Base-by-base conservation (phyloP, 257 asterid species). In the Ilex aquifolium region DNA sequence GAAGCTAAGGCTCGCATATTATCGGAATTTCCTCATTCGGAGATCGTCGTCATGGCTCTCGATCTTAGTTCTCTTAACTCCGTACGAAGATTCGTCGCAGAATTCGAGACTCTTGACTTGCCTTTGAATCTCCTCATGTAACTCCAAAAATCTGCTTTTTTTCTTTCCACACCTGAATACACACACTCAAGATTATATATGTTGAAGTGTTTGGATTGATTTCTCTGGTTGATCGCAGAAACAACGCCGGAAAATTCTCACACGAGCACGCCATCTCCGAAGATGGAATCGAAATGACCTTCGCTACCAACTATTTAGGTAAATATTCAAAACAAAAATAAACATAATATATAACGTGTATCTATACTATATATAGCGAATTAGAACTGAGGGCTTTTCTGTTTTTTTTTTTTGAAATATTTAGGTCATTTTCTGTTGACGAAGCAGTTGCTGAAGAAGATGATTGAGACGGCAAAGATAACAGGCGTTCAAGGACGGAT, bases 241-340 rank as follows among this genome's bases (percentile, higher is more conserved):
- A 92, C 68, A 92, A 92, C 69, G 99, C 99, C 17, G 99, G 97
- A 31, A 92, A 84, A 76, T 89, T 92, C 80, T 80, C 96, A 16
- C 85, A 85, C 56, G 82, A 79, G 63, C 93, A 89, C 57, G 83
- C 85, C 51, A 66, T 83, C 61, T 85, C 99, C 2, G 99, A 89
- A 74, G 99, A 89, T 56, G 97, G 96, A 68, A 70, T 92, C 59
- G 99, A 92, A 89, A 86, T 92, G 96, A 87, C 99, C 1, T 92
- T 92, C 63, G 99, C 97, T 16, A 89, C 99, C 1, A 89, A 92
- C 76, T 83, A 89, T 62, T 79, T 89, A 71, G 99, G 97, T 87
- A 80, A 42, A 4, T 2, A 29, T 7, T 2, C 12, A 4, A 36
- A 4, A 4, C 5, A 7, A 36, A 36, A 36, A 36, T 36, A 4